A percentile compares a stretch with the other conserved stretches of the same genome.
Evolutionary conservation across 2,329 filamentous ascomycete genomes (phyloP).

Genomic region (Mariannaea elegans): DNA sequence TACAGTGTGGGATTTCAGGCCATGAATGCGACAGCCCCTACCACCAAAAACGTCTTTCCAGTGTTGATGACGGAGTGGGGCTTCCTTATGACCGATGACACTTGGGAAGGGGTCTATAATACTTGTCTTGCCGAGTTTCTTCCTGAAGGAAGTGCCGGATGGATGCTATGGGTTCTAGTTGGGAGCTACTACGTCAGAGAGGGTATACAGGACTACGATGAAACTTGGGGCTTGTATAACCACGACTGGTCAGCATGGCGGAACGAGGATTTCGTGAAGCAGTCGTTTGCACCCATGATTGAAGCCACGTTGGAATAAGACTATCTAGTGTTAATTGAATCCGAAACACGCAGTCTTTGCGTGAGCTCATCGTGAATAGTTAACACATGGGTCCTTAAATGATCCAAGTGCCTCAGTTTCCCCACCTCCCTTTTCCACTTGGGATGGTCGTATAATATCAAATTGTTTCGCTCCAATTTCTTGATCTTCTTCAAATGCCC

Average conservation of each 20-base stretch:
- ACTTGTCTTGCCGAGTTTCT: slow-evolving; percentile 61
- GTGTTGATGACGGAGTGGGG: slow-evolving; percentile 64
- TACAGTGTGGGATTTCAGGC: slow-evolving; percentile 63
- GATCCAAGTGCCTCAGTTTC: too few species aligned
- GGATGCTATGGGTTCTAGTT: slow-evolving; percentile 67
- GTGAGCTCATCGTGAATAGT: too few species aligned
- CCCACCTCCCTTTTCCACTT: too few species aligned
- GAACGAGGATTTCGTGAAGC: slow-evolving; percentile 52
- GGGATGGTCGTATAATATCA: too few species aligned
- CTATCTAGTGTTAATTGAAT: too few species aligned
- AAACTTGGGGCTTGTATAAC: slow-evolving; percentile 64
- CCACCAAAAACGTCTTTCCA: slow-evolving; percentile 48
- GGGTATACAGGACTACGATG: slow-evolving; percentile 64
- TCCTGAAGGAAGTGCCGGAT: slow-evolving; percentile 58
- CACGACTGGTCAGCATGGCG: slow-evolving; percentile 65
- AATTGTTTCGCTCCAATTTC: too few species aligned
- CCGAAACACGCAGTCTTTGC: too few species aligned
- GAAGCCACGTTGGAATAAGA: neutral
- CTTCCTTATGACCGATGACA: slow-evolving; percentile 58
- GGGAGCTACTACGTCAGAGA: slow-evolving; percentile 66
- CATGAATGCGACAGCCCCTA: slow-evolving; percentile 49
- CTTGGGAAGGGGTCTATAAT: slow-evolving; percentile 59
- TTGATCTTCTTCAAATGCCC: too few species aligned
- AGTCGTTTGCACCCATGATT: slow-evolving; percentile 43
- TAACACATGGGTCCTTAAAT: too few species aligned